phyloP scores from a whole-genome alignment of 1,284 basidiomycete species.

The Leccinum proximum region DNA sequence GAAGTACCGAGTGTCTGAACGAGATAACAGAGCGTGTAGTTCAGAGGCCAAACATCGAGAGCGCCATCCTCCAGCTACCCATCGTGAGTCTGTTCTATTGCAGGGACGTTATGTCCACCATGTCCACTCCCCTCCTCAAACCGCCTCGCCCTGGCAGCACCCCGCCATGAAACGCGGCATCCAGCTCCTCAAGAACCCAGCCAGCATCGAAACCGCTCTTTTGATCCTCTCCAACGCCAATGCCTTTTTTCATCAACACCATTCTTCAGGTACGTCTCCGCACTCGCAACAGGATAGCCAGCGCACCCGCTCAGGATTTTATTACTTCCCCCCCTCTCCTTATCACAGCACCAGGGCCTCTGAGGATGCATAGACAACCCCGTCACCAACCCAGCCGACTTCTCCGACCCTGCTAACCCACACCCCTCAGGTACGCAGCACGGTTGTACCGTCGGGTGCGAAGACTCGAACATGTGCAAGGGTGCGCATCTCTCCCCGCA shows the following conservation, averaged over 20 bases:
- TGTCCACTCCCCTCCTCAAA: not conserved
- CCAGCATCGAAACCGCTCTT: constrained; percentile 66
- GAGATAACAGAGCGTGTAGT: constrained; percentile 67
- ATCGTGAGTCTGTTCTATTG: constrained; percentile 42
- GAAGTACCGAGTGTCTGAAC: constrained; percentile 70
- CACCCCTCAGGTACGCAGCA: constrained; percentile 83
- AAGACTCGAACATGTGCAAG: constrained; percentile 99
- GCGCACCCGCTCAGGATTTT: not conserved
- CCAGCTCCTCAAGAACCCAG: constrained; percentile 63
- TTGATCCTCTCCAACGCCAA: constrained; percentile 96
- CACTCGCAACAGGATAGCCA: not conserved
- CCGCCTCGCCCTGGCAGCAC: constrained; percentile 55
- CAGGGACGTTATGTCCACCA: not conserved
- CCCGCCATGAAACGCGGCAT: constrained; percentile 96
- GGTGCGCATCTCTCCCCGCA: constrained; percentile 39
- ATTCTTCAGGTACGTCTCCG: constrained; percentile 67
- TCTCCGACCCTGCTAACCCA: constrained; percentile 54
- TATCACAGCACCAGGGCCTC: constrained; percentile 66
- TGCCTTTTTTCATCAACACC: constrained; percentile 86
- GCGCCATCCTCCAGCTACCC: constrained; percentile 79
- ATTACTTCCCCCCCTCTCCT: not conserved
- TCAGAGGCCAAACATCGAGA: constrained; percentile 73
- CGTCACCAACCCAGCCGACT: constrained; percentile 92
- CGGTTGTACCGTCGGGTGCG: constrained; percentile 85
- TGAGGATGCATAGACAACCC: constrained; percentile 77